Evolutionary conservation across 1,139 yeast genomes (phyloP).

Genomic region (Meyerozyma elateridarum): DNA sequence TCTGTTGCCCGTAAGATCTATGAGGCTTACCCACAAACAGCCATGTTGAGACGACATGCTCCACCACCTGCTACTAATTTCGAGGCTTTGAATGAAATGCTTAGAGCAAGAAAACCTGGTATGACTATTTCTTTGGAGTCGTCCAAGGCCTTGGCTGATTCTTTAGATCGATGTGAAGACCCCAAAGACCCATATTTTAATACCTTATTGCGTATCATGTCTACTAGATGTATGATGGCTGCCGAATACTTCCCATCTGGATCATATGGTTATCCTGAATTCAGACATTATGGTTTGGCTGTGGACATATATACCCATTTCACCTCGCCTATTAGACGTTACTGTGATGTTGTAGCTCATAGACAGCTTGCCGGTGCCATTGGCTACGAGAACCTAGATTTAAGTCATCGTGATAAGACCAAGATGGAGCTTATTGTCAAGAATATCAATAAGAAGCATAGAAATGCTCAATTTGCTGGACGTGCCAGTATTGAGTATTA

Average conservation of each 20-base stretch:
- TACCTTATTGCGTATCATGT: conserved; percentile 91
- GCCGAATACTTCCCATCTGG: conserved; percentile 98
- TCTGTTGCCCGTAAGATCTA: conserved; percentile 91
- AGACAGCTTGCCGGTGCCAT: conserved; percentile 97
- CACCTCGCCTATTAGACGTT: conserved; percentile 97
- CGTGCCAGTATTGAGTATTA: conserved; percentile 96
- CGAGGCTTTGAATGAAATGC: conserved; percentile 83
- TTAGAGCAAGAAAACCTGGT: conserved; percentile 73
- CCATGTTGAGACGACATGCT: conserved; percentile 96
- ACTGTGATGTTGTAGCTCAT: conserved; percentile 96
- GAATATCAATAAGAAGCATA: conserved; percentile 88
- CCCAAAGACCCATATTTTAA: conserved; percentile 84
- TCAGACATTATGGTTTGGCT: conserved; percentile 95
- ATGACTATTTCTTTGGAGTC: conserved; percentile 76
- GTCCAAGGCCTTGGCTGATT: conserved; percentile 89
- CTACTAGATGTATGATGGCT: conserved; percentile 98
- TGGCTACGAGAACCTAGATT: conserved; percentile 80
- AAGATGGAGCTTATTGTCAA: conserved; percentile 87
- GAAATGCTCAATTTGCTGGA: conserved; percentile 98
- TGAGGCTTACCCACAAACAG: conserved; percentile 94
- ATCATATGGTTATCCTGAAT: conserved; percentile 88
- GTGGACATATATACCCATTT: conserved; percentile 97
- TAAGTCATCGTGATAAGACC: conserved; percentile 78
- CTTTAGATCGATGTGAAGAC: conserved; percentile 84
- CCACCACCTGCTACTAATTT: conserved; percentile 94